A percentile compares a stretch with the other conserved stretches of the same genome.
Conservation (phyloP, 2,329 filamentous ascomycete species). For the Penicillium sp. region DNA sequence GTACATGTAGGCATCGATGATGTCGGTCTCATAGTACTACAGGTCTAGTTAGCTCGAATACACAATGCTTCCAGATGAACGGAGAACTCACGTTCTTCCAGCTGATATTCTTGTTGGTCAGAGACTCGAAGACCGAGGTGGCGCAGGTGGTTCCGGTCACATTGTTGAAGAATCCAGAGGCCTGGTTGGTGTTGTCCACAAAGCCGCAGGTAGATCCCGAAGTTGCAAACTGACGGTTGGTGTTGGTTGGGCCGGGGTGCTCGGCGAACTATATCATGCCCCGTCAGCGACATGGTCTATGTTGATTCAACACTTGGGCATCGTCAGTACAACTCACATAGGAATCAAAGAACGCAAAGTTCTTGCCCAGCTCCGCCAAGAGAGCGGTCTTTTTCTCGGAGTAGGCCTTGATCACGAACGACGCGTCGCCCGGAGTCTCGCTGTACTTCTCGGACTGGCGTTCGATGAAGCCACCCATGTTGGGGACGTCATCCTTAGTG, state of each 20-base stretch:
- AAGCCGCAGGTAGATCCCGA: conserved; percentile 37
- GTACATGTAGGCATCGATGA: conserved; percentile 39
- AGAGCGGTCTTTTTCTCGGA: conserved; percentile 35
- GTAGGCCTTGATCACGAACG: conserved; percentile 41
- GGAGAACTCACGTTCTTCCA: conserved; percentile 37
- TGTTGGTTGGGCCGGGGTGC: conserved; percentile 42
- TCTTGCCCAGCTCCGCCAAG: conserved; percentile 36
- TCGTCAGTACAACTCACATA: conserved; percentile 26
- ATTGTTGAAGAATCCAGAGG: conserved; percentile 35
- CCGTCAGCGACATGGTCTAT: not conserved
- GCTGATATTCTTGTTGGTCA: conserved; percentile 35
- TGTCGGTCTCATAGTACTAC: conserved; percentile 41
- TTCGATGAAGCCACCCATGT: conserved; percentile 41
- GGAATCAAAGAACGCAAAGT: conserved; percentile 40
- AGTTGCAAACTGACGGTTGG: conserved; percentile 42
- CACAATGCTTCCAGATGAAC: too few relatives aligned
- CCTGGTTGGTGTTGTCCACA: conserved; percentile 33
- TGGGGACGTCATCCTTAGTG: conserved; percentile 35
- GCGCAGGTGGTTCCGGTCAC: conserved; percentile 36
- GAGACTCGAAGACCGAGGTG: conserved; percentile 39
- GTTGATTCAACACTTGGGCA: not conserved
- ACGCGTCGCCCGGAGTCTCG: conserved; percentile 35
- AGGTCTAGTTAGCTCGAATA: not conserved
- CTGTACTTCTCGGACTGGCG: conserved; percentile 39
- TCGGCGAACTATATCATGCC: conserved; percentile 34